Percentiles rank a stretch among this genome's conserved stretches.
These are phyloP conservation scores for Penicillium sp. DNA, from an alignment of 2,329 filamentous ascomycete genomes.

Conservation along the genomic window DNA sequence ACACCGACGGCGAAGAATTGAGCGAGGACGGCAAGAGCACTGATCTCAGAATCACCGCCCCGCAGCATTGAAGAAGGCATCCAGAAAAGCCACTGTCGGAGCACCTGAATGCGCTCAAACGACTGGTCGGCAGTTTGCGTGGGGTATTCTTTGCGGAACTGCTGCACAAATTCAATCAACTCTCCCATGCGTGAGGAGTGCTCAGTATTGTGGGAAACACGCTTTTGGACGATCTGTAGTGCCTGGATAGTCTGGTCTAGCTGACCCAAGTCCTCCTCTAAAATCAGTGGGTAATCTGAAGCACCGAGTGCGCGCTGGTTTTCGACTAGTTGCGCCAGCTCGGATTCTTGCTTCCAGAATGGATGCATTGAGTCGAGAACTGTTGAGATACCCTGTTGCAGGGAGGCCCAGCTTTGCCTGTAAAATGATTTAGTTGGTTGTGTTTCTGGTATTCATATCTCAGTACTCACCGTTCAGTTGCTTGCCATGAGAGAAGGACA, in stretches of 20 bases:
- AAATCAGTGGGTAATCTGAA: conserved; percentile 38
- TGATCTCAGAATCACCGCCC: conserved; percentile 73
- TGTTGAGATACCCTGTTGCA: conserved; percentile 89
- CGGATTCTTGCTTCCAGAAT: conserved; percentile 83
- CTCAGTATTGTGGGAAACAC: conserved; percentile 71
- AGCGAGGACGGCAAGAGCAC: conserved; percentile 79
- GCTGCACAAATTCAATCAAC: conserved; percentile 72
- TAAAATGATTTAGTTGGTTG: conserved; percentile 40
- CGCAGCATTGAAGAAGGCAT: conserved; percentile 84
- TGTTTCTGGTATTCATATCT: conserved; percentile 1
- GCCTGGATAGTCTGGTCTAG: conserved; percentile 70
- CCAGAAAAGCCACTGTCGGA: conserved; percentile 96
- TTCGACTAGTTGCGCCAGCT: conserved; percentile 53
- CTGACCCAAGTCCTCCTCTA: conserved; percentile 70
- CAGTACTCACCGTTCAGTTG: conserved; percentile 82
- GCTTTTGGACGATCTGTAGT: conserved; percentile 60
- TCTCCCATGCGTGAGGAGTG: conserved; percentile 71
- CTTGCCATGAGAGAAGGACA: conserved; percentile 92
- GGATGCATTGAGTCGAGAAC: conserved; percentile 90
- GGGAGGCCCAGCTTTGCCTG: conserved; percentile 89
- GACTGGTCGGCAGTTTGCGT: conserved; percentile 77
- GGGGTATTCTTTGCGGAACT: conserved; percentile 71
- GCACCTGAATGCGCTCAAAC: conserved; percentile 84
- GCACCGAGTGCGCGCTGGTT: conserved; percentile 44
- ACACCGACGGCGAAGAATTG: conserved; percentile 91